Evolutionary conservation across 2,329 filamentous ascomycete genomes (phyloP), one percentile per base, ranked within the genome.

Genomic region (Penicillium corylophilum): DNA sequence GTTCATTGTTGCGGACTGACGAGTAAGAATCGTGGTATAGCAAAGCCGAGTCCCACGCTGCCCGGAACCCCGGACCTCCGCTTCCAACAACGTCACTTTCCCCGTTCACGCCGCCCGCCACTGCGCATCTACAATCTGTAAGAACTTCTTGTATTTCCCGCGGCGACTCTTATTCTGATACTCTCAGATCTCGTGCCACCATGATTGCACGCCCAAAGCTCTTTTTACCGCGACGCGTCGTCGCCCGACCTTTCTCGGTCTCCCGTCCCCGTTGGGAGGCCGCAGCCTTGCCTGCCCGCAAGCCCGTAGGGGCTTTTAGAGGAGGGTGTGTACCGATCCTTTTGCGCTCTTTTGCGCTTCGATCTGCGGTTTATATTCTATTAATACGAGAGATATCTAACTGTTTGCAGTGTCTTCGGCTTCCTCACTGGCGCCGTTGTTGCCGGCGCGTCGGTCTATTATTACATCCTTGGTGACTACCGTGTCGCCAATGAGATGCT

Each of bases 391-490:
- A 5, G 26, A 12, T 20, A 5, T n/a, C 35, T 38, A 38, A 38
- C 5, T 38, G 10, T 18, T 28, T 42, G 15, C 64, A 96, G 93
- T 52, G 77, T 96, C 54, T 90, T 96, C 65, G 93, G 93, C 46
- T 97, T 97, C 79, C 85, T 97, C 45, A 80, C 94, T 58, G 93
- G 93, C 60, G 86, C 88, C 56, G 86, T 88, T 42, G 78, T 90
- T 46, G 86, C 92, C 40, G 91, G 90, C 65, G 83, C 82, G 46
- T 87, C 84, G 52, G 88, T 95, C 64, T 97, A 96, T 78, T 91
- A 90, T 72, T 97, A 97, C 73, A 83, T 96, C 61, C 77, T 97
- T 64, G 85, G 93, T 71, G 92, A 97, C 74, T 97, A 96, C 79
- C 90, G 91, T 77, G 81, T 91, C 39, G 89, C 90, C 63, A 97